Evolutionary conservation across 2,329 filamentous ascomycete species (phyloP), one percentile per base, ranked within the genome.

Genomic region (Trichoderma afroharzianum): DNA sequence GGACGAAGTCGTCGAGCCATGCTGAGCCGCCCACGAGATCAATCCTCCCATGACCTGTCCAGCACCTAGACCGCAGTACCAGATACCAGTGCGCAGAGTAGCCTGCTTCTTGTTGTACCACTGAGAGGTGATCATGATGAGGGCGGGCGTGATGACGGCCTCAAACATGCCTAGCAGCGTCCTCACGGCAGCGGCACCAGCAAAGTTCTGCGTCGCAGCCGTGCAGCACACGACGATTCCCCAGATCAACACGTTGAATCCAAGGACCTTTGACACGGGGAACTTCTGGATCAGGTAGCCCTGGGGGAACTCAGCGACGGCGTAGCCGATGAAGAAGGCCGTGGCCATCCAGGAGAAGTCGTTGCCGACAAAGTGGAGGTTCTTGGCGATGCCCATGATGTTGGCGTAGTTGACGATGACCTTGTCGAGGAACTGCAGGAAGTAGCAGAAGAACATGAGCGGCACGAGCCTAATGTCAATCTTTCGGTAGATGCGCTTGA

Each of bases 11-110:
- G 24, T 77, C 33, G 79, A 76, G 68, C 87, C 83, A 72, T 88
- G 85, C 3, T 87, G 86, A 11, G 88, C 81, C 2, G 83, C 86
- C 63, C 85, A 89, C 4, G 86, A 84, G 11, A 87, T 77, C 5
- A 86, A 77, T 4, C 82, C 84, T 3, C 83, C 83, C 21, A 84
- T 69, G 59, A 84, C 79, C 63, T 83, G 83, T 0, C 75, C 77
- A 39, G 72, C 67, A 6, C 76, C 76, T 32, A 76, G 63, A 15
- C 76, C 76, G 59, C 75, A 76, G 72, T 77, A 77, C 76, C 77
- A 78, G 6, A 84, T 74, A 0, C 83, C 84, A 0, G 83, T 83
- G 4, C 84, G 80, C 32, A 84, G 81, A 0, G 83, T 84, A 62
- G 85, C 84, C 47, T 86, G 82, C 6, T 79, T 76, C 30, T 81